These are phyloP conservation scores for Phytophthora quininea DNA, from an alignment of 352 stramenopile genomes.

Conservation along the genomic window DNA sequence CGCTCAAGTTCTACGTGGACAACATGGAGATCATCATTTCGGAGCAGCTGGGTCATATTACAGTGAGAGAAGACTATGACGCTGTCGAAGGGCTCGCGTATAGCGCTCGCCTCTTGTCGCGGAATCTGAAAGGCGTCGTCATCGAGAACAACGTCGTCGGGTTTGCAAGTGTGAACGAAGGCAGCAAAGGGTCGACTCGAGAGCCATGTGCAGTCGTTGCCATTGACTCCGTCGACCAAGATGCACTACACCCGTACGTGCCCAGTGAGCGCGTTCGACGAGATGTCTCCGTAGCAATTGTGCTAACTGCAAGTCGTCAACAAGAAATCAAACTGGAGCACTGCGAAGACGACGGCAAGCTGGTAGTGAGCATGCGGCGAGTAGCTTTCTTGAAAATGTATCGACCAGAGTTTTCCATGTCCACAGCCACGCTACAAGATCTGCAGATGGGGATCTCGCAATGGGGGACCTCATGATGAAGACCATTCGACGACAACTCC, in stretches of 20 bases:
- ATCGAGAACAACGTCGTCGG: conserved; percentile 11
- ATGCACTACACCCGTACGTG: conserved; percentile 20
- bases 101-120: conserved; percentile 14
- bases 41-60: conserved; percentile 33
- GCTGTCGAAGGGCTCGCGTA: conserved; percentile 4
- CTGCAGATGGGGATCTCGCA: conserved; percentile 2
- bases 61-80: conserved; percentile 34
- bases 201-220: conserved; percentile 8
- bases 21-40: conserved; percentile 44
- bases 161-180: conserved; percentile 3
- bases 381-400: conserved; percentile 13
- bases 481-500: conserved; percentile 1
- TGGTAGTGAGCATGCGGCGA: conserved; percentile 12
- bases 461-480: conserved; percentile 13
- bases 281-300: conserved; percentile 7
- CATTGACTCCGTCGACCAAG: conserved; percentile 23
- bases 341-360: neutral
- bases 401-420: conserved; percentile 5
- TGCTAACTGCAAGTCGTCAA: conserved; percentile 11
- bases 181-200: neutral
- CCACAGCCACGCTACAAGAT: conserved; percentile 5
- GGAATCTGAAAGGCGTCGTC: conserved; percentile 1
- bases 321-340: neutral
- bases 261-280: conserved; percentile 8
- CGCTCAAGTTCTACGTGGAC: conserved; percentile 27